Conservation (phyloP, 2,329 filamentous ascomycete genomes). For the Colletotrichum eremochloae region DNA sequence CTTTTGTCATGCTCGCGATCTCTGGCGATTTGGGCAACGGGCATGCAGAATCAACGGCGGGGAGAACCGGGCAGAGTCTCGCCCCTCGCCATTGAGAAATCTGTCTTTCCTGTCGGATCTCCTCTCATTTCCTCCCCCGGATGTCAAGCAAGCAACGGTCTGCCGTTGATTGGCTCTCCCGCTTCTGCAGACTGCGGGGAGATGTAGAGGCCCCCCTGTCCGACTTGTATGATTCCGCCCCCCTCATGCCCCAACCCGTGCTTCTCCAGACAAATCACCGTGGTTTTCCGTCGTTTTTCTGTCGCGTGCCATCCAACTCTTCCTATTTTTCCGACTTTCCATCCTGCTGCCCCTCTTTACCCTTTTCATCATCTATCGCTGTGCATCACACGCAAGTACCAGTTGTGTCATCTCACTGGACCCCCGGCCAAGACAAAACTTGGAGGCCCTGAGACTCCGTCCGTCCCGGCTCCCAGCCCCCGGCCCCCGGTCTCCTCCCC, state of each 20-base stretch:
- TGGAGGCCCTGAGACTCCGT: neutral
- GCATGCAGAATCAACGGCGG: constrained; percentile 2
- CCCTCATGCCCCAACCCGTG: constrained; percentile 11
- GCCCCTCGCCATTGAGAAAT: constrained; percentile 3
- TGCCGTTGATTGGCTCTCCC: constrained; percentile 10
- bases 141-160: neutral
- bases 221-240: neutral
- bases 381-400: neutral
- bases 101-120: constrained; percentile 15
- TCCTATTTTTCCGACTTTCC: constrained; percentile 38
- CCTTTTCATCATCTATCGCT: neutral
- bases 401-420: neutral
- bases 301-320: constrained; percentile 17
- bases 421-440: neutral
- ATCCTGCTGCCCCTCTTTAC: neutral
- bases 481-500: neutral
- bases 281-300: constrained; percentile 32
- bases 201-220: neutral
- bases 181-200: constrained; percentile 7
- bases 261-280: constrained; percentile 36
- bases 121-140: neutral
- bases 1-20: neutral
- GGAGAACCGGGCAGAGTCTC: neutral
- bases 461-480: neutral
- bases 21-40: neutral